Evolutionary conservation across 2,329 filamentous ascomycete species (phyloP), one percentile per base, ranked within the genome.

Genomic region (Trichoderma sp.): DNA sequence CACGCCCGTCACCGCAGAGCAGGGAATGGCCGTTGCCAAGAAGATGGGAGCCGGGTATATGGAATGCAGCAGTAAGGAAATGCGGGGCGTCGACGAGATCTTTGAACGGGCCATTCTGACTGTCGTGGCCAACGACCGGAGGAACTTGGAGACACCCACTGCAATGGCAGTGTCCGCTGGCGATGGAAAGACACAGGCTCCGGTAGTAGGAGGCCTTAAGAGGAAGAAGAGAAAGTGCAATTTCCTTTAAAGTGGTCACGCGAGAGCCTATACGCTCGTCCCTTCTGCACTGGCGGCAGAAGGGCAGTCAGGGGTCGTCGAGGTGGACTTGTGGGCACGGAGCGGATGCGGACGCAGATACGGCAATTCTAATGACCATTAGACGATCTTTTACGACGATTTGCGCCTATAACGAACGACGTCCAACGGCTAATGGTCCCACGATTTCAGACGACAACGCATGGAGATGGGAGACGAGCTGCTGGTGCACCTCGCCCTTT

Each of bases 11-110:
- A 97, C 94, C 1, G 89, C 90, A 61, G 92, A 97, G 75, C 95
- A 99, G 81, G 96, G 95, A 72, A 87, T 91, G 77, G 87, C 89
- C 10, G 94, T 99, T 30, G 94, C 96, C 68, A 88, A 90, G 77
- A 96, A 95, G 83, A 99, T 99, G 96, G 90, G 90, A 72, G 96
- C 96, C 14, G 87, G 90, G 77, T 99, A 99, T 83, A 95, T 97
- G 88, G 96, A 99, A 83, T 99, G 96, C 86, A 97, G 94, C 79
- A 97, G 93, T 81, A 98, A 98, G 82, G 96, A 97, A 82, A 96
- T 97, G 91, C 89, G 86, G 66, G 96, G 96, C 68, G 95, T 99
- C 56, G 93, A 98, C 79, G 95, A 98, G 76, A 96, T 98, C 77
- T 99, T 99, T 81, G 91, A 96, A 79, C 86, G 89, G 71, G 96